Conservation (phyloP, 2,329 filamentous ascomycete genomes). For the Curvularia verruculosa region DNA sequence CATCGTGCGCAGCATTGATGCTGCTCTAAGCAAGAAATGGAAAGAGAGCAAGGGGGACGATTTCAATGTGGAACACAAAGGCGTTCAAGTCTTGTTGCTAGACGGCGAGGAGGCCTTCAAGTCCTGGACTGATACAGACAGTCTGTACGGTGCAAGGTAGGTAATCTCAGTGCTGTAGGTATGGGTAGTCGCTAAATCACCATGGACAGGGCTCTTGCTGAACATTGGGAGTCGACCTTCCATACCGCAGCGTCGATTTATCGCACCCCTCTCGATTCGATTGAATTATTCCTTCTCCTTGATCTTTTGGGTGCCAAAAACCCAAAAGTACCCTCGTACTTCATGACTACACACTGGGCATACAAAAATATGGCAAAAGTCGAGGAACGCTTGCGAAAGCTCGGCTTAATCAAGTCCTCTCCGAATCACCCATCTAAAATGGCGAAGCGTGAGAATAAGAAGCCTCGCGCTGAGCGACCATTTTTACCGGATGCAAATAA, state of each 20-base stretch:
- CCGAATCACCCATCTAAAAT: conserved; percentile 56
- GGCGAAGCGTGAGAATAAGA: conserved; percentile 36
- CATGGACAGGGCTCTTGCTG: conserved; percentile 69
- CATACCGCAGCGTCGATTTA: conserved; percentile 76
- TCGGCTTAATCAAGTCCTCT: conserved; percentile 70
- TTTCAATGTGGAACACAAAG: conserved; percentile 69
- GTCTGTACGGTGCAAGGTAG: conserved; percentile 85
- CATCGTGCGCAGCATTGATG: conserved; percentile 79
- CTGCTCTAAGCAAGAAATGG: conserved; percentile 85
- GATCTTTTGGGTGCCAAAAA: conserved; percentile 78
- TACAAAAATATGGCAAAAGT: conserved; percentile 78
- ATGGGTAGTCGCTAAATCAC: not conserved
- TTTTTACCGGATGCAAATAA: conserved; percentile 70
- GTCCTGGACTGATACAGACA: conserved; percentile 80
- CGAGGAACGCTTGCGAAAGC: conserved; percentile 73
- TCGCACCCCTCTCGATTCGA: conserved; percentile 75
- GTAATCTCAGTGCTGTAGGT: conserved; percentile 14
- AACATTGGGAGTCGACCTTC: conserved; percentile 75
- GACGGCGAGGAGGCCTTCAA: conserved; percentile 95
- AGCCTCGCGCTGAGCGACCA: conserved; percentile 40
- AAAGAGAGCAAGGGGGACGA: conserved; percentile 59
- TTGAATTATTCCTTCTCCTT: conserved; percentile 86
- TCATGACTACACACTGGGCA: conserved; percentile 91
- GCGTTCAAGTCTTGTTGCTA: conserved; percentile 86
- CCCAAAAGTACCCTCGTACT: conserved; percentile 83